A percentile compares a stretch with the other conserved stretches of the same genome.
These are phyloP conservation scores for Daedaleopsis sinensis DNA, from an alignment of 768 basidiomycete species.

Conservation along the genomic window DNA sequence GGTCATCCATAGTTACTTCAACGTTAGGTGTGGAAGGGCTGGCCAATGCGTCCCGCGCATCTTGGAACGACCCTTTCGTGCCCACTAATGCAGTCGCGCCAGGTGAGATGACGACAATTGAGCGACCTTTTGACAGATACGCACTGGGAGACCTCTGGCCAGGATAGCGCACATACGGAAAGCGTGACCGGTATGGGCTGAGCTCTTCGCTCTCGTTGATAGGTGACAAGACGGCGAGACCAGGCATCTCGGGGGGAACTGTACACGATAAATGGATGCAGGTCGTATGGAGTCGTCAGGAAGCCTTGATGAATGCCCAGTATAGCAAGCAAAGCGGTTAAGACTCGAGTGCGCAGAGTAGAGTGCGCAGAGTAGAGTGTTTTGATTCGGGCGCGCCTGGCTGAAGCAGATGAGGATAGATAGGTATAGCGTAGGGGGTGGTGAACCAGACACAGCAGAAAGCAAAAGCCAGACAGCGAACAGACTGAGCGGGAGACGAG, in stretches of 20 bases:
- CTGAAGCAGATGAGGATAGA: not conserved
- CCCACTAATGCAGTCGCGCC: not conserved
- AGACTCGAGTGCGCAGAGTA: not conserved
- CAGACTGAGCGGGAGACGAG: conserved; percentile 4
- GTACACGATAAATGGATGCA: not conserved
- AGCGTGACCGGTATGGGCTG: conserved; percentile 15
- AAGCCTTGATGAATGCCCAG: conserved; percentile 7
- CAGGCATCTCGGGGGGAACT: conserved; percentile 7
- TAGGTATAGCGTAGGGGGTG: too few species aligned
- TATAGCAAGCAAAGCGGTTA: not conserved
- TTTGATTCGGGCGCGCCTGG: not conserved
- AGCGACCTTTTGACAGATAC: not conserved
- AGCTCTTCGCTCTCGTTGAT: conserved; percentile 17
- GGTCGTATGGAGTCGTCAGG: conserved; percentile 2
- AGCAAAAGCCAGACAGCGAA: not conserved
- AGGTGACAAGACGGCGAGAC: conserved; percentile 15
- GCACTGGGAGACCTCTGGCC: conserved; percentile 16
- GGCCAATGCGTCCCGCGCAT: conserved; percentile 9
- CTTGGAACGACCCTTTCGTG: not conserved
- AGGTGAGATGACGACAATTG: not conserved
- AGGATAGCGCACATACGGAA: conserved; percentile 1
- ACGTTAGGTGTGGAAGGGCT: not conserved
- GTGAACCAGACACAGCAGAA: not conserved
- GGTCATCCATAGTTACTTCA: conserved; percentile 16
- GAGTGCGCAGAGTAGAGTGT: not conserved